phyloP scores from a whole-genome alignment of 2,329 filamentous ascomycete genomes.

The Diplodia mutila region DNA sequence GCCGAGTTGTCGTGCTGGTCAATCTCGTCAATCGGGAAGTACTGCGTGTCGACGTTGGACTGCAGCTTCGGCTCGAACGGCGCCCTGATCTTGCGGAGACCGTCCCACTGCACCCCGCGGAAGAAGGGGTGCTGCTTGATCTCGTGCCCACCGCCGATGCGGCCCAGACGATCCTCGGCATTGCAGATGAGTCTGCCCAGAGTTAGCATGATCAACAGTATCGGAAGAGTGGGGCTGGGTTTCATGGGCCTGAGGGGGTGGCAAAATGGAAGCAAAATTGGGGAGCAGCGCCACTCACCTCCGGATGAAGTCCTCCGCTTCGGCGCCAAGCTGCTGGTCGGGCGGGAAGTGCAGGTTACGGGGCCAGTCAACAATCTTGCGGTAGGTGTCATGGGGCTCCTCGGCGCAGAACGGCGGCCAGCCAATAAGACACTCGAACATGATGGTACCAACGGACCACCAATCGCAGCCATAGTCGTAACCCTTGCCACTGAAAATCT shows the following conservation, averaged over 20 bases:
- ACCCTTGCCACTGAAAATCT: constrained; percentile 95
- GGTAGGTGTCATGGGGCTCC: constrained; percentile 95
- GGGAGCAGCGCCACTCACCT: constrained; percentile 60
- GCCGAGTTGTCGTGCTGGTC: constrained; percentile 94
- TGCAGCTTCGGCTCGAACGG: constrained; percentile 94
- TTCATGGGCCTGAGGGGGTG: constrained; percentile 1
- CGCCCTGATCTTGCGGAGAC: constrained; percentile 86
- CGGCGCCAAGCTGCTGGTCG: constrained; percentile 83
- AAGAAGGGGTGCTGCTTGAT: constrained; percentile 97
- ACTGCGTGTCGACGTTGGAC: constrained; percentile 93
- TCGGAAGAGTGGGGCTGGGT: constrained; percentile 1
- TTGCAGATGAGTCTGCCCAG: constrained; percentile 82
- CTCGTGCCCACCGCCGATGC: constrained; percentile 79
- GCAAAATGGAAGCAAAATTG: constrained; percentile 27
- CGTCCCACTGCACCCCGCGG: constrained; percentile 93
- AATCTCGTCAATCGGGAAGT: constrained; percentile 99
- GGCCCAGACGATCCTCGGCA: constrained; percentile 86
- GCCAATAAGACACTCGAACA: constrained; percentile 98
- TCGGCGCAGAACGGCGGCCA: constrained; percentile 99
- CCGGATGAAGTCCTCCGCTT: constrained; percentile 90
- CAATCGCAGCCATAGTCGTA: constrained; percentile 98
- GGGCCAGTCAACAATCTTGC: constrained; percentile 99
- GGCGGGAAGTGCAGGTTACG: constrained; percentile 96
- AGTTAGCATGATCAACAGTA: constrained; percentile 27
- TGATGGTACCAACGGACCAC: constrained; percentile 98